Conservation (phyloP, 2,329 filamentous ascomycete species). For the Penicillium hordei region DNA sequence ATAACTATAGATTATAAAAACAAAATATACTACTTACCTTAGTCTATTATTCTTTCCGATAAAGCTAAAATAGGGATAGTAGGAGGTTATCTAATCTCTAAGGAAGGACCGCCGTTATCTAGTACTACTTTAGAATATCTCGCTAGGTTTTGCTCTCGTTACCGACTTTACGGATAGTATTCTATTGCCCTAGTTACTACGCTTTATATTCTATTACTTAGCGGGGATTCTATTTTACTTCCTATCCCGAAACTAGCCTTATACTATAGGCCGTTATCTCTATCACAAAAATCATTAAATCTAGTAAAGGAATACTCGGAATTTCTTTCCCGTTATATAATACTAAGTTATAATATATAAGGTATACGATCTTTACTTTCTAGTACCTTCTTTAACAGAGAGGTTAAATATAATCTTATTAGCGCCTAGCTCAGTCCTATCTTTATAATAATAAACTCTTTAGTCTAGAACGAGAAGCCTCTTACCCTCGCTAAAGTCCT, state of each 20-base stretch:
- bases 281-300: background rate
- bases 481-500: slow-evolving; percentile 13
- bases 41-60: background rate
- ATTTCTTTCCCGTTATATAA: slow-evolving; percentile 23
- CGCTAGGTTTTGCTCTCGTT: slow-evolving; percentile 19
- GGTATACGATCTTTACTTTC: slow-evolving; percentile 25
- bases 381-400: slow-evolving; percentile 26
- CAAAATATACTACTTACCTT: background rate
- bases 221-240: slow-evolving; percentile 10
- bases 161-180: slow-evolving; percentile 25
- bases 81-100: background rate
- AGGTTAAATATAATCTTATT: slow-evolving; percentile 27
- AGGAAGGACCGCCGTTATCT: slow-evolving; percentile 12
- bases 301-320: slow-evolving; percentile 4
- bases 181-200: slow-evolving; percentile 23
- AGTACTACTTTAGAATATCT: slow-evolving; percentile 22
- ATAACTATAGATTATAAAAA: background rate
- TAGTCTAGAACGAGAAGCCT: background rate
- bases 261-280: background rate
- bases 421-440: slow-evolving; percentile 26
- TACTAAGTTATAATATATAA: slow-evolving; percentile 24
- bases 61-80: background rate
- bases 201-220: slow-evolving; percentile 21
- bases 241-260: slow-evolving; percentile 18
- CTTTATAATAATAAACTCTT: slow-evolving; percentile 20